Base-by-base conservation (phyloP, 305 asterid genomes). In the Fraxinus ornus region DNA sequence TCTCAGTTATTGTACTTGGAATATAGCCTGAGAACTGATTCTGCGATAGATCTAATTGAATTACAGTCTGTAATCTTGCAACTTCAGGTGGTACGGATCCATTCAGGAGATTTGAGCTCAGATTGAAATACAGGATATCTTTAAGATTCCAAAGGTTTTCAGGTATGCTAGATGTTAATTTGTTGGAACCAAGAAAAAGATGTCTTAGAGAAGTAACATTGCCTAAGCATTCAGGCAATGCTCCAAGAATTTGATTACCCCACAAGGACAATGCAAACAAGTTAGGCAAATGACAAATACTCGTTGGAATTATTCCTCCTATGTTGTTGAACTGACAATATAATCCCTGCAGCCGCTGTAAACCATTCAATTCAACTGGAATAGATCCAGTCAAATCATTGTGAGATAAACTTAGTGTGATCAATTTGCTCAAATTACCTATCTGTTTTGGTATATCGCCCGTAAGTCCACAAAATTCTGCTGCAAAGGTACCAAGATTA, bases 81-180 rank as follows among this genome's bases (percentile, higher is more conserved):
- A 68, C 12, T 5, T 24, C 7, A 7, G 30, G 32, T 13, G 60
- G 35, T n/a, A 47, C 2, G 44, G 15, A 52, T 21, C 83, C 71
- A 8, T 15, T 64, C 72, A 64, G 10, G n/a, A 22, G 72, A 10
- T 24, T 64, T 64, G 72, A 64, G 33, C 7, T 22, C 2, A 52
- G 37, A 15, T 47, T 39, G 26, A 80, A 8, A 28, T 28, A 0
- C 6, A 80, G 3, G 0, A 80, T 8, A 19, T 80, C 21, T 35
- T 52, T 80, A 55, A 80, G 79, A 7, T 19, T 33, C 60, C 73
- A 47, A 5, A 80, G 2, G 30, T 36, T 80, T 10, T 0, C 3
- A 52, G 83, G 75, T 80, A 80, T 74, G 22, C 10, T 7, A 57
- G 84, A 33, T 75, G 80, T 17, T 17, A 74, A 75, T 2, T 8